Evolutionary conservation across 108 stramenopile species (phyloP), one percentile per base, ranked within the genome.

Genomic region (Aurantiochytrium sp.): DNA sequence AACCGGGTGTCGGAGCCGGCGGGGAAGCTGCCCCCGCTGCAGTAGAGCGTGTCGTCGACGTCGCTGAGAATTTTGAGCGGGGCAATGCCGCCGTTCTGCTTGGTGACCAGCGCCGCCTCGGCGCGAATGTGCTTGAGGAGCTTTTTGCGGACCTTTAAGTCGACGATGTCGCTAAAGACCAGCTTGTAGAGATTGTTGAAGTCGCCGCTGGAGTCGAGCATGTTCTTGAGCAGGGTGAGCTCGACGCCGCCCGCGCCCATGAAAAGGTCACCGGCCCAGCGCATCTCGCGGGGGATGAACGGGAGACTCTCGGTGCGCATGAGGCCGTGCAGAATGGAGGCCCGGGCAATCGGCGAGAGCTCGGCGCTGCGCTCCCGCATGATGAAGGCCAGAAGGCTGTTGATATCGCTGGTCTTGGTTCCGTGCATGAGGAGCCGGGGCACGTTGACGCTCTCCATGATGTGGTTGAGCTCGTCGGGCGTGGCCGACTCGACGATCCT

Each of bases 51-150:
- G 90, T 94, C 93, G 52, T 94, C 93, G 19, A 94, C 91, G 42
- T 94, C 93, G 31, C 89, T 90, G n/a, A 94, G 52, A 12, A 94
- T 85, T 88, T 94, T 94, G 10, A 92, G 45, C 87, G 93, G 91
- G 6, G 92, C 68, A 55, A 54, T 37, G 69, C 54, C 69, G 4
- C 22, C 42, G 17, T 52, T 68, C 0, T 2, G 4, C 34, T 68
- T 36, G 19, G 8, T 6, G 19, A 88, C 89, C 0, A 91, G 68
- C 30, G 27, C 32, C 4, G 91, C 93, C 90, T 94, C 90, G 30
- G 42, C 92, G 4, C 54, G 53, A 36, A 94, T 92, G 90, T 93
- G 91, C 69, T 91, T 90, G 65, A 94, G 68, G 39, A 94, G 89
- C 54, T 88, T 88, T 31, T 92, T 53, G 31, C 90, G 39, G 37